Evolutionary conservation across 202 grass and related monocot genomes (phyloP), one percentile per base, ranked within the genome.

Genomic region (Elaeis oleifera): DNA sequence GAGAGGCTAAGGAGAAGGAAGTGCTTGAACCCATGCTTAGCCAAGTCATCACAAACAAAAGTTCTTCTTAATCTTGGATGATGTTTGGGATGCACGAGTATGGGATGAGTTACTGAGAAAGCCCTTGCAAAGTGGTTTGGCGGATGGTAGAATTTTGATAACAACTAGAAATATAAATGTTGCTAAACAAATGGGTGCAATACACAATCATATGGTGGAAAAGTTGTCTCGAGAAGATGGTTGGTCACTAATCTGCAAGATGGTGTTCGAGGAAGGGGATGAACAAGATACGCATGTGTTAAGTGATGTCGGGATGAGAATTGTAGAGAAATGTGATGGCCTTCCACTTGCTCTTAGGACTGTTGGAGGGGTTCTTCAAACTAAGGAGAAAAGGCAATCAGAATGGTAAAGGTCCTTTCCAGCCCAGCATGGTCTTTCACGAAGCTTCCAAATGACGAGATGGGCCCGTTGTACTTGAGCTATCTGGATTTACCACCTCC

Each of bases 401-500:
- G 32, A 62, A 19, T 62, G n/a, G n/a, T 4, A 8, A 48, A 44
- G 29, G 59, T 61, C 19, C 9, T 27, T 29, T 8, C 7, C 8
- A 61, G 59, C 16, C 4, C 31, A 7, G 28, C 59, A 18, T 61
- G 28, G 59, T 61, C 29, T 2, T 36, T 44, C 17, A 20, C 7
- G 4, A 5, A 36, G 59, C 29, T 48, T n/a, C n/a, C 28, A 4
- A 11, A 61, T 18, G 27, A 14, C 1, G 16, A n/a, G 27, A 61
- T 15, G 8, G 59, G 6, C 0, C 23, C 59, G 3, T 18, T 61
- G 16, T 61, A 21, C 29, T 20, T 61, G 59, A 61, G 27, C 16
- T 61, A 5, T 1, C 5, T 13, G 39, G 74, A 86, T 48, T 59
- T 86, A 11, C 68, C 68, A 0, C 19, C 65, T 3, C 20, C 70